Conservation (phyloP, 2,329 filamentous ascomycete genomes). For the Cercospora sp. region DNA sequence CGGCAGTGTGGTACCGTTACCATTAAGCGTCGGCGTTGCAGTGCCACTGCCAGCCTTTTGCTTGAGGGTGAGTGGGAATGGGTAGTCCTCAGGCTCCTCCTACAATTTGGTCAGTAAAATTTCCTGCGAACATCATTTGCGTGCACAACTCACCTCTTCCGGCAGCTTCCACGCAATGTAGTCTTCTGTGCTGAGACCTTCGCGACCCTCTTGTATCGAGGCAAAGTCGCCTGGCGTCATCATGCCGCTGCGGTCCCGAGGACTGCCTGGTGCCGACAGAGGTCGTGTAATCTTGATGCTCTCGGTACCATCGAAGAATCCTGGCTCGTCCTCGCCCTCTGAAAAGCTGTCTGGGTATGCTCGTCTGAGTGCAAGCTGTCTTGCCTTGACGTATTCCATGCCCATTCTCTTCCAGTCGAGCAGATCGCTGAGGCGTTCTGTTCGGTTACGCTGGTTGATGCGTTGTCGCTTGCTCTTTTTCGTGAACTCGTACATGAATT, state of each 20-base stretch:
- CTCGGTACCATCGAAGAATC: conserved; percentile 89
- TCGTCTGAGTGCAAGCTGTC: conserved; percentile 85
- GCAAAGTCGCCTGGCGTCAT: conserved; percentile 99
- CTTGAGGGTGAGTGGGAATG: conserved; percentile 68
- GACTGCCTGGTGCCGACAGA: conserved; percentile 90
- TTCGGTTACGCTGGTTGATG: conserved; percentile 98
- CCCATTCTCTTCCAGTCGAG: conserved; percentile 99
- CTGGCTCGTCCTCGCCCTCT: conserved; percentile 69
- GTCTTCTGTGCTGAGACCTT: conserved; percentile 92
- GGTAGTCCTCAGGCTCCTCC: conserved; percentile 81
- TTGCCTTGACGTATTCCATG: conserved; percentile 97
- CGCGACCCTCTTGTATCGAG: conserved; percentile 88
- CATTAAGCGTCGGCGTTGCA: conserved; percentile 30
- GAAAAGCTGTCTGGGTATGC: conserved; percentile 88
- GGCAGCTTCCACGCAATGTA: conserved; percentile 98
- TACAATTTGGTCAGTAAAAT: conserved; percentile 21
- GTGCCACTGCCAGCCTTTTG: conserved; percentile 42
- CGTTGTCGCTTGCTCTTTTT: conserved; percentile 92
- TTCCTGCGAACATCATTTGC: too few species aligned
- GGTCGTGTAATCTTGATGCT: conserved; percentile 87
- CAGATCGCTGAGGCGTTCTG: conserved; percentile 89
- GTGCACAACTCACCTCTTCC: conserved; percentile 62
- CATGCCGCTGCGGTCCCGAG: conserved; percentile 87
- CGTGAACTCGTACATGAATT: conserved; percentile 92
- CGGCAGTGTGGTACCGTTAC: conserved; percentile 27